Evolutionary conservation across 1,284 basidiomycete genomes (phyloP).

Genomic region (Malassezia sp.): DNA sequence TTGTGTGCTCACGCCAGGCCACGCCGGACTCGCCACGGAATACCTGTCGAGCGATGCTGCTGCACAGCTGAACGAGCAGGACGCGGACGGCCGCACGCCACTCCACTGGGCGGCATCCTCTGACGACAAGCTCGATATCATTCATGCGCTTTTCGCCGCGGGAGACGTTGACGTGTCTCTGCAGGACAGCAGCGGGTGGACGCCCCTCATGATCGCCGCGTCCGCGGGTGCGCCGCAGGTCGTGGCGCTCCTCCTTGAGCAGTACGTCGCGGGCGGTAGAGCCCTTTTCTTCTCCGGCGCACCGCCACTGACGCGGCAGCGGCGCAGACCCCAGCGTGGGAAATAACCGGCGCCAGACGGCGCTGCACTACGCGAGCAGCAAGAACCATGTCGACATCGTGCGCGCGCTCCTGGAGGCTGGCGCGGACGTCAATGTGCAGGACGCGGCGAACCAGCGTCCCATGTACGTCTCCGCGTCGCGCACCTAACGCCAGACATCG

Average conservation of each 20-base stretch:
- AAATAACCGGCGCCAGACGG: conserved; percentile 18
- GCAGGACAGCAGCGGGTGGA: conserved; percentile 19
- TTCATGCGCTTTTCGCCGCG: conserved; percentile 6
- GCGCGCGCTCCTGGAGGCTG: conserved; percentile 18
- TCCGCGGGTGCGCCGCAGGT: conserved; percentile 16
- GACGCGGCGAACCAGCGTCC: conserved; percentile 25
- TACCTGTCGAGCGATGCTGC: background rate
- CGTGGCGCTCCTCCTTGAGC: conserved; percentile 15
- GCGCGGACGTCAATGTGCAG: conserved; percentile 24
- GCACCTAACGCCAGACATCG: conserved; percentile 21
- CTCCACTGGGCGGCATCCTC: conserved; percentile 22
- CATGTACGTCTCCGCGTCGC: conserved; percentile 11
- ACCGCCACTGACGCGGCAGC: conserved; percentile 1
- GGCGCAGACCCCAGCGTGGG: conserved; percentile 16
- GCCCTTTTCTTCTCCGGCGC: no score
- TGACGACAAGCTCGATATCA: conserved; percentile 8
- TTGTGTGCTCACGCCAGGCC: conserved; percentile 1
- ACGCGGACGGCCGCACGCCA: conserved; percentile 22
- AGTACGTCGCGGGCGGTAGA: conserved; percentile 1
- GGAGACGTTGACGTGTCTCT: conserved; percentile 9
- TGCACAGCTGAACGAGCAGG: conserved; percentile 7
- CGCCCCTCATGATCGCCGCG: conserved; percentile 24
- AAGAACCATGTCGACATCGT: conserved; percentile 27
- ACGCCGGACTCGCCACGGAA: conserved; percentile 2
- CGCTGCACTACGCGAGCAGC: conserved; percentile 27